Base-by-base conservation (phyloP, 495 filamentous ascomycete genomes). In the Haplographium delicatum region DNA sequence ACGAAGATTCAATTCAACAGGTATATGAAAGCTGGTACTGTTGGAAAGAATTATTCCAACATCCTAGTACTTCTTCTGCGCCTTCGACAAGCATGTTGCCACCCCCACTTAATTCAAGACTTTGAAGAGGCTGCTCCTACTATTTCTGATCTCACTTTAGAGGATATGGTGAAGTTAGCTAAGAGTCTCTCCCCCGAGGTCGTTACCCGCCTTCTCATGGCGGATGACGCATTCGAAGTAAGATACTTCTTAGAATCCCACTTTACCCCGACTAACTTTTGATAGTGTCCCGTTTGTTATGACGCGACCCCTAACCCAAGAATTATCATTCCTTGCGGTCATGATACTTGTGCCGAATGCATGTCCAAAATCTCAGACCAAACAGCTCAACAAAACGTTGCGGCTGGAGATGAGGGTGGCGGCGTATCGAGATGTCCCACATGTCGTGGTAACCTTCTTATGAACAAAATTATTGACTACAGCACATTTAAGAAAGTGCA, bases 71-170 rank as follows among this genome's bases (percentile, higher is more conserved):
- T 96, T 19, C 76, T 98, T 38, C 74, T 98, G 10, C 86, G 91
- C 11, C 78, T 98, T 7, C 78, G 88, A n/a, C 93, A 98, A 66
- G 86, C 86, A 25, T 93, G 88, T 60, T 95, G 89, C 57, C 93
- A 98, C 65, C 90, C 91, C 1, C 87, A 94, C 62, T 71, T 98
- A n/a, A 90, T 94, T 44, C 74, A 72, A 9, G 89, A 91, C 49
- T 82, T 86, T 54, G 82, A 80, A 19, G 70, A 81, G 47, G 70
- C 72, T n/a, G 68, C 65, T 42, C 65, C 73, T 50, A 59, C 67
- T 56, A 64, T 68, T 47, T 51, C 47, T 59, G 31, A 58, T 26
- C 40, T 77, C 34, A 61, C 74, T 8, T 68, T 74, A 2, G 77
- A 82, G 1, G 72, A 79, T 5, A 79, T 89, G 68, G 44, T 80